Percentiles rank a stretch among this genome's conserved stretches.
These are phyloP conservation scores for Poronia punctata DNA, from an alignment of 495 filamentous ascomycete species.

Conservation along the genomic window DNA sequence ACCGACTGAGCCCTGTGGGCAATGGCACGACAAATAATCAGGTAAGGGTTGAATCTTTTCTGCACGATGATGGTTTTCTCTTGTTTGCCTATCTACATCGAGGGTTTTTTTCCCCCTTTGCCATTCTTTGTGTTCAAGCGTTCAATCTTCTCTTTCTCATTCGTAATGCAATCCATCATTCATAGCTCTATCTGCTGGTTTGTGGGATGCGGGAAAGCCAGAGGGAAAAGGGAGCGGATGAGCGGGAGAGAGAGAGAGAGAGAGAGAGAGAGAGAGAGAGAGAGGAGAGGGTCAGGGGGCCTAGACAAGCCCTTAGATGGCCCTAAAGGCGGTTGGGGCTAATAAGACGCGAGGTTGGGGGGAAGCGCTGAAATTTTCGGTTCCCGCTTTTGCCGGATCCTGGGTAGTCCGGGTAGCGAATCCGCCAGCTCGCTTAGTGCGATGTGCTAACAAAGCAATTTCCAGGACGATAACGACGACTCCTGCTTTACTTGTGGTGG, in stretches of 20 bases:
- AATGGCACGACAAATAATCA: conserved; percentile 34
- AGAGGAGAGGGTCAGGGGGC: conserved; percentile 1
- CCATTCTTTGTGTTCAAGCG: neutral
- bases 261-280: too few relatives aligned
- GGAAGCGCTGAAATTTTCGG: conserved; percentile 18
- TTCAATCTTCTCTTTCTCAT: neutral
- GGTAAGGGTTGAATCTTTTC: too few relatives aligned
- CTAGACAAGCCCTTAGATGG: conserved; percentile 18
- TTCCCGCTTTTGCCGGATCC: conserved; percentile 22
- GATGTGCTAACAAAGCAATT: conserved; percentile 15
- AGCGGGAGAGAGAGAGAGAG: too few relatives aligned
- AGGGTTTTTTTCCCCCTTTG: neutral
- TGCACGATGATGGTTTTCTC: too few relatives aligned
- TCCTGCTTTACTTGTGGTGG: conserved; percentile 76
- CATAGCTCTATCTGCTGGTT: conserved; percentile 9
- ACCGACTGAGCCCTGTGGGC: conserved; percentile 42
- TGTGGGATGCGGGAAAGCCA: conserved; percentile 6
- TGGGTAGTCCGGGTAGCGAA: conserved; percentile 3
- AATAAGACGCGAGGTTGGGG: conserved; percentile 11
- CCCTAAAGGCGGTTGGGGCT: too few relatives aligned
- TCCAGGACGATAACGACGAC: conserved; percentile 76
- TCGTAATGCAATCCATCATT: neutral
- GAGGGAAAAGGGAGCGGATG: too few relatives aligned
- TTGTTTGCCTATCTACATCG: neutral
- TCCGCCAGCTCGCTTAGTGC: conserved; percentile 4